Evolutionary conservation across 768 basidiomycete species (phyloP), one percentile per base, ranked within the genome.

Genomic region (Leccinum variicolor): DNA sequence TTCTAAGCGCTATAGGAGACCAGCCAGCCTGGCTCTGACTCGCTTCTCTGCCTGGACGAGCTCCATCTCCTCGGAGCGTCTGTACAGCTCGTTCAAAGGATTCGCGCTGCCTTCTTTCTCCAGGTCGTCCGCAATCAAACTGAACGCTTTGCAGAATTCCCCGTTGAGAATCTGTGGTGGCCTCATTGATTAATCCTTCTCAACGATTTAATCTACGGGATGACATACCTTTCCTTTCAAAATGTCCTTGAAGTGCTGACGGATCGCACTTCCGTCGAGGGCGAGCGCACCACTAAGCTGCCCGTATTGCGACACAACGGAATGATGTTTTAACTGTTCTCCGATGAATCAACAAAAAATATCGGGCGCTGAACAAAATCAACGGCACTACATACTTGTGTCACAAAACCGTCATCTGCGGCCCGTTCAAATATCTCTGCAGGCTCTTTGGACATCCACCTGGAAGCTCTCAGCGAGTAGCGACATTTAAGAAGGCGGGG

Each of bases 361-460:
- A 49, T 23, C 2, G 14, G 29, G 13, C 19, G 1, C 39, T 28
- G 29, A 19, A 33, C 10, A 10, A n/a, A 8, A 33, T 31, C 23
- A 6, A 47, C 2, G 17, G 23, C 26, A 15, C 23, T 6, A 53
- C 74, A 19, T 59, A 78, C 83, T 73, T 85, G 84, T 17, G 65
- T 67, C 50, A 86, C 79, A 69, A 86, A 85, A 15, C 85, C 85
- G 33, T 86, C 84, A 61, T 86, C 84, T 6, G 84, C 85, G 8
- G 85, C 84, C 17, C 82, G 75, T 68, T 86, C 85, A 65, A 86
- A 86, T 41, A 86, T 85, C 62, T 85, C 84, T 7, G 84, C 84
- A 1, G 85, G 84, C 63, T 86, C 84, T 62, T 85, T 86, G 25
- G 84, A 85, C 84, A 86, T 86, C 84, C 85, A 85, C 83, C 84